Evolutionary conservation across 2,329 filamentous ascomycete genomes (phyloP), one percentile per base, ranked within the genome.

Genomic region (Aspergillus sp.): DNA sequence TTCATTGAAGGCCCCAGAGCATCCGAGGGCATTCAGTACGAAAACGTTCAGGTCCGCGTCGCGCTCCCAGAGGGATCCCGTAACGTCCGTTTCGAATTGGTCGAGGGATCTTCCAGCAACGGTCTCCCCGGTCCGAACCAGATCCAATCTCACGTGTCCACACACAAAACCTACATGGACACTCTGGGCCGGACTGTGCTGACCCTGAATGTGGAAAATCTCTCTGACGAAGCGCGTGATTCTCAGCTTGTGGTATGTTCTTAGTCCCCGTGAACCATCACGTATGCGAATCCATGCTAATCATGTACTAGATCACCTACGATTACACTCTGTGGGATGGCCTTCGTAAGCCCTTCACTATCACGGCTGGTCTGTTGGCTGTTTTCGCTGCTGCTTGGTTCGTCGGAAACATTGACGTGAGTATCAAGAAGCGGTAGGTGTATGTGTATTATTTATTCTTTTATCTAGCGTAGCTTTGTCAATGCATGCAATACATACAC

Each of bases 1-100:
- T 93, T 98, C 72, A 73, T 98, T 7, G 89, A 97, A 69, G 93
- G 93, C 0, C 91, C 91, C 36, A 93, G 86, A 73, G 83, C 88
- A 64, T 62, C 73, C 1, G 91, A 96, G 71, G 91, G 91, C 41
- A 72, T 95, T 28, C 86, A 88, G 67, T 98, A 96, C 59, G 86
- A 85, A 60, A 79, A 85, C 54, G 77, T 95, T 45, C 79, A 86
- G 53, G 72, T 97, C 45, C 84, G 87, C 42, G 79, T 98, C 42
- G 79, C 97, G 50, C 77, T 98, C 7, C 93, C 93, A 4, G 93
- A 98, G 69, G 93, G 93, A 45, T 87, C 93, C 29, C 83, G 81
- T 80, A 68, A 66, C 52, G 58, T 65, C 12, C 56, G 64, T 39
- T 66, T 51, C 58, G 93, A 89, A 52, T 89, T 93, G 54, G 78